Percentiles rank a stretch among this genome's conserved stretches.
Conservation (phyloP, 345 rosid genomes). For the Geranium brycei region DNA sequence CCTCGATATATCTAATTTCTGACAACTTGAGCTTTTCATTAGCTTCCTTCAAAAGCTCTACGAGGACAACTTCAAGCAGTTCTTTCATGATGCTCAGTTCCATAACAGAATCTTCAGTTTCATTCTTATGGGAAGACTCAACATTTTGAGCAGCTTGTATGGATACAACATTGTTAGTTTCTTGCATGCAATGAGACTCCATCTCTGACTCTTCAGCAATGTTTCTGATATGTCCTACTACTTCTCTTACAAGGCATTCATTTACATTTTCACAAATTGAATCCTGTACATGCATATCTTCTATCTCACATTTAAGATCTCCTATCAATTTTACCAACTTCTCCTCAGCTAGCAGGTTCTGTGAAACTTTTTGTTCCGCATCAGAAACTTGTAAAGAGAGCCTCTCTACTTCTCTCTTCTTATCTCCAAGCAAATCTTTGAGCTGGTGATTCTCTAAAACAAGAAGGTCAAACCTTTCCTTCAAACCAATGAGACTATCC, state of each 20-base stretch:
- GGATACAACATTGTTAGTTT: conserved; percentile 22
- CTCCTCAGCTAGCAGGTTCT: conserved; percentile 29
- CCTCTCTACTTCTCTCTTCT: conserved; percentile 24
- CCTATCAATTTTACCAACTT: conserved; percentile 22
- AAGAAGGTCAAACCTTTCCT: conserved; percentile 39
- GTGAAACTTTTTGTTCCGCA: conserved; percentile 29
- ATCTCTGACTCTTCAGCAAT: conserved; percentile 22
- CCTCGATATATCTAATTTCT: conserved; percentile 23
- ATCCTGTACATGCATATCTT: conserved; percentile 43
- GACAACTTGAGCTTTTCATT: conserved; percentile 28
- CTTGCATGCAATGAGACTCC: conserved; percentile 21
- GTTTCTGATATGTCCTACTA: conserved; percentile 20
- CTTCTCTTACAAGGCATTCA: conserved; percentile 35
- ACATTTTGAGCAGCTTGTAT: conserved; percentile 27
- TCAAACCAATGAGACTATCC: conserved; percentile 26
- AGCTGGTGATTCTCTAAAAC: conserved; percentile 35
- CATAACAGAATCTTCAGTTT: conserved; percentile 26
- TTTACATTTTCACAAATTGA: conserved; percentile 35
- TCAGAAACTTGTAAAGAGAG: conserved; percentile 40
- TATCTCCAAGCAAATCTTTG: conserved; percentile 30
- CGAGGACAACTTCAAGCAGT: conserved; percentile 24
- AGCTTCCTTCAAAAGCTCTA: conserved; percentile 56
- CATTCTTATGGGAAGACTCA: conserved; percentile 13
- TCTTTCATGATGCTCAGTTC: conserved; percentile 35
- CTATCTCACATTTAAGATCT: conserved; percentile 29